Evolutionary conservation across 2,329 filamentous ascomycete genomes (phyloP), one percentile per base, ranked within the genome.

Genomic region (Beauveria sp.): DNA sequence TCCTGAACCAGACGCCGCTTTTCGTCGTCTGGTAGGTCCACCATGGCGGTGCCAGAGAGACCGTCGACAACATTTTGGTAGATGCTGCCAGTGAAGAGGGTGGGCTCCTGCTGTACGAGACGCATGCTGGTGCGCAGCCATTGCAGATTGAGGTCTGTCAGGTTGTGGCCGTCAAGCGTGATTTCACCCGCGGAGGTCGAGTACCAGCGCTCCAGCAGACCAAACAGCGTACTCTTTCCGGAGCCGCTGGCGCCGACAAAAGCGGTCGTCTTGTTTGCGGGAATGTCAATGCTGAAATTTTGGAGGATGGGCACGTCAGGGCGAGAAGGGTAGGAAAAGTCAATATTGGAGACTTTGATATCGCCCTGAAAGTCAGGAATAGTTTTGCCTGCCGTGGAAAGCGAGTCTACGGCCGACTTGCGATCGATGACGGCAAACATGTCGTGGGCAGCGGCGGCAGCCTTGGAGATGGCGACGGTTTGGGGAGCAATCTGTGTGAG

Each of bases 151-250:
- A 82, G 65, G 10, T 73, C 69, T 22, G 70, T 66, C 40, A 84
- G 71, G 20, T 76, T 69, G 26, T 70, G 69, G 2, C 72, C 73
- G n/a, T 80, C 80, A 1, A 83, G 69, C 0, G 68, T 70, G 26
- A 84, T 77, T 0, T 66, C 66, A 0, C 81, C 82, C 0, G 73
- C 70, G 0, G 70, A 72, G 0, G 79, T 76, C 46, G 80, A 74
- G 64, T 87, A 88, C 76, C 86, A 87, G 8, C 85, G 70, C 66
- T 86, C 82, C 1, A 86, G 65, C 2, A 87, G 70, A 0, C 79
- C 80, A 6, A 85, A 77, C 3, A 84, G 76, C 0, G 82, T 85
- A 50, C 80, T 84, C 65, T 86, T 86, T 0, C 83, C 83, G 4
- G 76, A 82, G 0, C 84, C 84, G 22, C 80, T 84, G 2, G 80